Evolutionary conservation across 1,284 basidiomycete species (phyloP).

Genomic region (Peniophora sp.): DNA sequence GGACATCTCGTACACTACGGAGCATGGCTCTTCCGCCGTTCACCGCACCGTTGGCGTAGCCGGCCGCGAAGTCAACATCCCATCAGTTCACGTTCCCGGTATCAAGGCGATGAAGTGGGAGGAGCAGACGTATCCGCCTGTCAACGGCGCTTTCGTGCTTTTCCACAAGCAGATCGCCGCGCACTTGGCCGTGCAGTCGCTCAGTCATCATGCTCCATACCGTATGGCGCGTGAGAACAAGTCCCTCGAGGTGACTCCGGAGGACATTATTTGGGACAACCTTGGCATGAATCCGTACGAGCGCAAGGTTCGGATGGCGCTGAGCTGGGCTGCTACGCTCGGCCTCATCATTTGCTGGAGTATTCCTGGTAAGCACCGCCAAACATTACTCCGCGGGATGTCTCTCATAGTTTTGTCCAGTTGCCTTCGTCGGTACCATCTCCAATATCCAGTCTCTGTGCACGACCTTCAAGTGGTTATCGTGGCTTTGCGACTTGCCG

Average conservation of each 20-base stretch:
- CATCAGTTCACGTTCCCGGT: constrained; percentile 8
- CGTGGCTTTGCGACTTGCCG: constrained; percentile 78
- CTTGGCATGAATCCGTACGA: constrained; percentile 88
- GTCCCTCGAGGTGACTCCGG: constrained; percentile 69
- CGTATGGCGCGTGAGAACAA: constrained; percentile 49
- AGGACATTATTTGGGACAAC: constrained; percentile 90
- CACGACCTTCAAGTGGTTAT: constrained; percentile 57
- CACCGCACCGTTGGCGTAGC: constrained; percentile 9
- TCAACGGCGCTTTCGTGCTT: constrained; percentile 86
- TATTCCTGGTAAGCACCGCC: constrained; percentile 44
- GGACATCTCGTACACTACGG: constrained; percentile 19
- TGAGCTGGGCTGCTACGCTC: constrained; percentile 56
- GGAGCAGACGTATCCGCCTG: constrained; percentile 52
- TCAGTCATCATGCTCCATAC: constrained; percentile 76
- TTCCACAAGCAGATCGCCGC: constrained; percentile 93
- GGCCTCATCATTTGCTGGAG: constrained; percentile 70
- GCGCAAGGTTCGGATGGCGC: constrained; percentile 51
- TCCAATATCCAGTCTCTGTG: constrained; percentile 80
- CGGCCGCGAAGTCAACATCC: constrained; percentile 8
- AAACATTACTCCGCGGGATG: not conserved
- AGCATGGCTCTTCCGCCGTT: constrained; percentile 5
- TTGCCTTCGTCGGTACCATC: constrained; percentile 81
- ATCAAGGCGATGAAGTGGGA: constrained; percentile 6
- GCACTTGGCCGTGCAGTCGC: constrained; percentile 71
- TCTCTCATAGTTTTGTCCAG: constrained; percentile 25